These are phyloP conservation scores for Geotrichum carabidarum DNA, from an alignment of 1,139 yeast genomes.

Conservation along the genomic window DNA sequence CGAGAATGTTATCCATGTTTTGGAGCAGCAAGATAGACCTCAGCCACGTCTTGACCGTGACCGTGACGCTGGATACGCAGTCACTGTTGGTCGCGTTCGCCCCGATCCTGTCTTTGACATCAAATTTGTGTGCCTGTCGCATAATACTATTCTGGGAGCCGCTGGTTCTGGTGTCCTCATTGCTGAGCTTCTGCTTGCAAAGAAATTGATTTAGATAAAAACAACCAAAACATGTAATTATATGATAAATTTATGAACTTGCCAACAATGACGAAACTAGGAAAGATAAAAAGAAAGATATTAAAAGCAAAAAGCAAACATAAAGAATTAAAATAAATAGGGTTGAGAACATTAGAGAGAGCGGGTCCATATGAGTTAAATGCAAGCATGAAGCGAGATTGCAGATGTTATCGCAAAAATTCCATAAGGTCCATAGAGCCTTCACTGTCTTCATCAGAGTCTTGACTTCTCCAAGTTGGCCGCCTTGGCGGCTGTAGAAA, in stretches of 20 bases:
- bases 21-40: conserved; percentile 90
- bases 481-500: no score
- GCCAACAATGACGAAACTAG: neutral
- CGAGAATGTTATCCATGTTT: conserved; percentile 79
- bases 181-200: conserved; percentile 82
- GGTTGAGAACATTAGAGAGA: neutral
- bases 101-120: conserved; percentile 87
- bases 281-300: conserved; percentile 1
- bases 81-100: conserved; percentile 90
- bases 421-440: conserved; percentile 23
- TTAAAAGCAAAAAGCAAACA: conserved; percentile 1
- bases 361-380: neutral
- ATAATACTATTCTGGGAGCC: conserved; percentile 96
- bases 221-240: neutral
- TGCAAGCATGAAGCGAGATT: neutral
- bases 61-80: conserved; percentile 91
- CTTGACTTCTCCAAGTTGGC: neutral
- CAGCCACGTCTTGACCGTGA: conserved; percentile 97
- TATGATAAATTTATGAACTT: neutral
- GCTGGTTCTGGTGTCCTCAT: conserved; percentile 98
- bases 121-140: conserved; percentile 94
- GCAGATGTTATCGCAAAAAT: conserved; percentile 19
- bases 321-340: neutral
- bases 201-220: conserved; percentile 54
- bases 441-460: conserved; percentile 18